Conservation (phyloP, 805 yeast genomes). For the Cephaloascus fragrans region DNA sequence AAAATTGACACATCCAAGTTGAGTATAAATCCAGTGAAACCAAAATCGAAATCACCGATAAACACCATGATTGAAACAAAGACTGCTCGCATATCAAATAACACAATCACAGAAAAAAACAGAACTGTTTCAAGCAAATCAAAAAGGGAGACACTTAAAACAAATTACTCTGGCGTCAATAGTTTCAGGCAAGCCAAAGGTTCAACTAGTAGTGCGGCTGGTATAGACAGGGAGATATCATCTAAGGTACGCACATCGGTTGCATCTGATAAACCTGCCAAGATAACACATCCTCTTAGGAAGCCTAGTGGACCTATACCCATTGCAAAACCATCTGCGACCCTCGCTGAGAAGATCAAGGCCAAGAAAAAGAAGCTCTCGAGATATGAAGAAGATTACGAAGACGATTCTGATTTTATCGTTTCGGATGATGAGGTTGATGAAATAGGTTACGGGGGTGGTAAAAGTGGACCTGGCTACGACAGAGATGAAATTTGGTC, state of each 20-base stretch:
- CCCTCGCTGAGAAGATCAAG: conserved; percentile 31
- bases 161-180: background rate
- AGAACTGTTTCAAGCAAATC: conserved; percentile 3
- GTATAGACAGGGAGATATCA: background rate
- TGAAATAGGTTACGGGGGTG: conserved; percentile 15
- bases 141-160: conserved; percentile 3
- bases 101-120: too few species aligned
- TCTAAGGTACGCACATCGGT: background rate
- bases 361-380: conserved; percentile 8
- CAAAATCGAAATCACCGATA: background rate
- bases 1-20: conserved; percentile 41
- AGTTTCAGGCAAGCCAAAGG: background rate
- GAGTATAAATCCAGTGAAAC: conserved; percentile 25
- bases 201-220: background rate
- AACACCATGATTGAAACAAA: too few species aligned
- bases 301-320: conserved; percentile 20
- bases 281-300: too few species aligned
- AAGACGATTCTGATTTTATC: conserved; percentile 31
- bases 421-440: conserved; percentile 46
- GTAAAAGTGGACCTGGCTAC: conserved; percentile 33
- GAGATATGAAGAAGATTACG: conserved; percentile 13
- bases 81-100: background rate
- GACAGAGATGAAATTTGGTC: conserved; percentile 88
- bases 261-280: background rate
- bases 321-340: conserved; percentile 49